Evolutionary conservation across 306 rosid species (phyloP).

Genomic region (Prinsepia uniflora): DNA sequence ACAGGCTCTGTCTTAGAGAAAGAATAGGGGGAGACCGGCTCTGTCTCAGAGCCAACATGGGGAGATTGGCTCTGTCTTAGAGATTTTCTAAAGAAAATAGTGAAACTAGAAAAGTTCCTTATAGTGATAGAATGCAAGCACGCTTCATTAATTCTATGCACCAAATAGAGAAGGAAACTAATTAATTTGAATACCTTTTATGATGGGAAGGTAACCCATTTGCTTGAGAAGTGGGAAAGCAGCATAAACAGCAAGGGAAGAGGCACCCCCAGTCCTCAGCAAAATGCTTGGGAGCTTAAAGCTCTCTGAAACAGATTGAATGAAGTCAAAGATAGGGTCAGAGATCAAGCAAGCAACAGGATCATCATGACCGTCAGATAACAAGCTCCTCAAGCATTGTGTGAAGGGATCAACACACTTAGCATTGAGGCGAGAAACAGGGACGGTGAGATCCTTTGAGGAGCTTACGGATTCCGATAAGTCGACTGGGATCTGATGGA

Average conservation of each 20-base stretch:
- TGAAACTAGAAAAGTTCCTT: not conserved
- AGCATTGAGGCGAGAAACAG: slow-evolving; percentile 2
- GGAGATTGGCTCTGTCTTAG: too few species aligned
- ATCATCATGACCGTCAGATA: not conserved
- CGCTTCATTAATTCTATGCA: too few species aligned
- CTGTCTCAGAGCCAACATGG: too few species aligned
- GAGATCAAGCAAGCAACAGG: slow-evolving; percentile 44
- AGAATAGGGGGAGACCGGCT: too few species aligned
- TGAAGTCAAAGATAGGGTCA: slow-evolving; percentile 35
- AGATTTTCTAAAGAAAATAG: not conserved
- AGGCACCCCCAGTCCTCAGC: slow-evolving; percentile 22
- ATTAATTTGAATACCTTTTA: not conserved
- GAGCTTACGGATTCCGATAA: not conserved
- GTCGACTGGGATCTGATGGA: slow-evolving; percentile 13
- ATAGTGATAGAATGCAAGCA: too few species aligned
- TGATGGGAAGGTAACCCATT: slow-evolving; percentile 24
- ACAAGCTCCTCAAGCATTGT: slow-evolving; percentile 28
- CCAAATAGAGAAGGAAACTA: not conserved
- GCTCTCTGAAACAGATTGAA: slow-evolving; percentile 32
- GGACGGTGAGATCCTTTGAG: not conserved
- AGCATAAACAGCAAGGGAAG: slow-evolving; percentile 29
- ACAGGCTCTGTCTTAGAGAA: too few species aligned
- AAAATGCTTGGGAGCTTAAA: slow-evolving; percentile 40
- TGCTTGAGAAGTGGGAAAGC: slow-evolving; percentile 25
- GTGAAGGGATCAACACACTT: slow-evolving; percentile 25